These are phyloP conservation scores for Irpex sp. DNA, from an alignment of 1,284 basidiomycete species.

Conservation along the genomic window DNA sequence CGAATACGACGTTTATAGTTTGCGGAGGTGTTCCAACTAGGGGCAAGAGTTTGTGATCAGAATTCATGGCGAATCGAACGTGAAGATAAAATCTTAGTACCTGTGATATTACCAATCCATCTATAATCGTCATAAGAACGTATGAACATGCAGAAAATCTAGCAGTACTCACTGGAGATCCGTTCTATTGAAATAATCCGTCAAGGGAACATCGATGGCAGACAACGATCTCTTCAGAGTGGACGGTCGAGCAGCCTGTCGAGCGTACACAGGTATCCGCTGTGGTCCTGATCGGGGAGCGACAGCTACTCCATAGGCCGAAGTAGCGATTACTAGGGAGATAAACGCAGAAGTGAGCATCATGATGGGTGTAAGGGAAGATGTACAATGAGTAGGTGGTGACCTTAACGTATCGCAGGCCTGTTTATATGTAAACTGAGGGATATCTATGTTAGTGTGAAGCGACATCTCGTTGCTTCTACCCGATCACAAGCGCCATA, in stretches of 20 bases:
- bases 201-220: conserved; percentile 32
- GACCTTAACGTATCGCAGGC: no score
- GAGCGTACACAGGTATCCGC: background rate
- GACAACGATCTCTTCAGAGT: conserved; percentile 14
- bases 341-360: background rate
- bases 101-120: background rate
- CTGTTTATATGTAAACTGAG: no score
- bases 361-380: background rate
- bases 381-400: background rate
- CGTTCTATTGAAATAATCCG: conserved; percentile 47
- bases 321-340: background rate
- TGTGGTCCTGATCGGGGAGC: background rate
- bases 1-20: conserved; percentile 45
- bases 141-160: background rate
- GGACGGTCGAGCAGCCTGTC: conserved; percentile 2
- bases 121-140: background rate
- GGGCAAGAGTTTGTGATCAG: background rate
- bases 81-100: background rate
- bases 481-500: background rate
- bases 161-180: conserved; percentile 40
- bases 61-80: background rate
- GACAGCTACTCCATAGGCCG: background rate
- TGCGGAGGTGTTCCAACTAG: conserved; percentile 45
- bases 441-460: no score
- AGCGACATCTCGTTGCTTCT: no score